These are phyloP conservation scores for Suhomyces guaymorum DNA, from an alignment of 1,139 yeast species.

Conservation along the genomic window DNA sequence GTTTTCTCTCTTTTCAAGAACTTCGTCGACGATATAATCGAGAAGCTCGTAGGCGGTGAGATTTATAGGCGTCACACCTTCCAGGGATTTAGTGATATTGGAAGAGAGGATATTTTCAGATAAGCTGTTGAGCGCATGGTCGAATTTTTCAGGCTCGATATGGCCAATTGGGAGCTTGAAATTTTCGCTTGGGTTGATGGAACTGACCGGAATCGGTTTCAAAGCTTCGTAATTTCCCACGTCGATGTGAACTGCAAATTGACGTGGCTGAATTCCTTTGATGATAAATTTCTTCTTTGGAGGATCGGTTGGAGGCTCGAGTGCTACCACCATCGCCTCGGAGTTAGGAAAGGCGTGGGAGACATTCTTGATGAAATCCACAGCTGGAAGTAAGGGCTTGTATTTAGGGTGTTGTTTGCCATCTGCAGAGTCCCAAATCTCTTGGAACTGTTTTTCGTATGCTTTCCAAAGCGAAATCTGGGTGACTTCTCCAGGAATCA, in stretches of 20 bases:
- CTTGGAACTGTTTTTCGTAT: constrained; percentile 78
- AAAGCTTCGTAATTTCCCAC: constrained; percentile 49
- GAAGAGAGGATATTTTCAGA: constrained; percentile 29
- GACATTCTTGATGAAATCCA: constrained; percentile 93
- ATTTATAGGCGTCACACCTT: constrained; percentile 27
- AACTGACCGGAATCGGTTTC: constrained; percentile 20
- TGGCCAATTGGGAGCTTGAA: constrained; percentile 39
- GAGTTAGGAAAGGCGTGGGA: constrained; percentile 88
- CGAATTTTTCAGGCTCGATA: constrained; percentile 37
- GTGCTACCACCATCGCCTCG: constrained; percentile 84
- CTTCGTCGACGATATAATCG: constrained; percentile 32
- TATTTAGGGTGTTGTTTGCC: constrained; percentile 44
- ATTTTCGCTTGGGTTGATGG: constrained; percentile 17
- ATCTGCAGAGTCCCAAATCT: constrained; percentile 30
- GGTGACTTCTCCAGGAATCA: constrained; percentile 73
- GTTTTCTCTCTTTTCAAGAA: constrained; percentile 29
- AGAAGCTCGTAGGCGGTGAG: constrained; percentile 33
- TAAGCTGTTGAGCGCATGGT: constrained; percentile 27
- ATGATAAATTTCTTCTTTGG: constrained; percentile 78
- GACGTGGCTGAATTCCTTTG: constrained; percentile 70
- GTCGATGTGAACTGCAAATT: constrained; percentile 45
- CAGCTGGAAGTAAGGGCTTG: constrained; percentile 82
- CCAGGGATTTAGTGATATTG: constrained; percentile 21
- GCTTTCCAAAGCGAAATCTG: constrained; percentile 96
- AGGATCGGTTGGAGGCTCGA: constrained; percentile 49